Base-by-base conservation (phyloP, 2,329 filamentous ascomycete species). In the Gyromitra esculenta region DNA sequence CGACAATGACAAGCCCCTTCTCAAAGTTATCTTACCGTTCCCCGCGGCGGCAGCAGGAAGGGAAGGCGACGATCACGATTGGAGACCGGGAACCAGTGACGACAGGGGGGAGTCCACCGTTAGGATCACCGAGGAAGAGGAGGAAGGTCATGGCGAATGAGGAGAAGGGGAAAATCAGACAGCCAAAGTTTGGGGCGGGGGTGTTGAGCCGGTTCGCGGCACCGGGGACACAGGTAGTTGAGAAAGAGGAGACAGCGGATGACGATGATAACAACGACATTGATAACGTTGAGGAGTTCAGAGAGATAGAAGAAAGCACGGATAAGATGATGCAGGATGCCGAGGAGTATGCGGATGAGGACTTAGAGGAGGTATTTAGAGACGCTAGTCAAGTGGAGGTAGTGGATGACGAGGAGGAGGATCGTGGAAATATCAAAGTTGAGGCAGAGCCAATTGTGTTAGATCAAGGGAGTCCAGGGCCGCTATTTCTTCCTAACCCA, bases 11-110 rank as follows among this genome's bases (percentile, higher is more conserved):
- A 9, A 69, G 77, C 21, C 73, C 78, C 8, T 69, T 75, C 21
- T 78, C 79, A 3, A 73, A 76, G n/a, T 59, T 75, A 11, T 76
- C 75, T 6, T 74, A 76, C 3, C 73, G 72, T 21, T 65, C 71
- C 5, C 86, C 87, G 0, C 91, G 89, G 81, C 87, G 91, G 43
- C 84, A 87, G 1, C 87, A 88, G 0, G 84, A 87, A 37, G 90
- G 92, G 80, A 85, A 90, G 66, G 91, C 92, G 21, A 92, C 91
- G 1, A 92, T 95, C 62, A 94, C 91, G 0, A 89, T 95, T 69
- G 92, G 91, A 0, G 86, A 90, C 77, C 87, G 87, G 59, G 80
- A 64, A 82, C 79, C 48, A 82, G 81, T 72, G 82, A 82, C 9
- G 39, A 72, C 83, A 84, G 60, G 83, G 84, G 54, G 84, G 85